Conservation (phyloP, 2,329 filamentous ascomycete species). For the Talaromyces sp. region DNA sequence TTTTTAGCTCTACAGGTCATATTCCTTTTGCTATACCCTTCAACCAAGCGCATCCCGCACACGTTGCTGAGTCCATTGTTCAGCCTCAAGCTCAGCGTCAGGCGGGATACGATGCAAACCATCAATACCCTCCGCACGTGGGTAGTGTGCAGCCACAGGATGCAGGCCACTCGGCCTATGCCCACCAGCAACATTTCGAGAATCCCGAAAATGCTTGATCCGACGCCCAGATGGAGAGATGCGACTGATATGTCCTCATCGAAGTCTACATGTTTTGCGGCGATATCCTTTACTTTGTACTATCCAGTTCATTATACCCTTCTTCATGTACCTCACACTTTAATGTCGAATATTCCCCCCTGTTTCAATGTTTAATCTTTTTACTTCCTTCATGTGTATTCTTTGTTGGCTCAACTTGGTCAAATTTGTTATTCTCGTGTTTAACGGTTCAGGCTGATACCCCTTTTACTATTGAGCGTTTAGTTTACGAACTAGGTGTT, state of each 20-base stretch:
- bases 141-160: not conserved
- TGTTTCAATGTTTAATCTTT: not conserved
- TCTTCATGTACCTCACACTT: not conserved
- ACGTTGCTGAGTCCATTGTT: not conserved
- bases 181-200: not conserved
- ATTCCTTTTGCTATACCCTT: conserved; percentile 39
- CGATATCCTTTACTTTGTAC: not conserved
- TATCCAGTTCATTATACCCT: not conserved
- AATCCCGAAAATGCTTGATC: not conserved
- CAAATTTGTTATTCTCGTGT: not conserved
- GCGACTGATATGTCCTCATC: not conserved
- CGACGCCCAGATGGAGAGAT: not conserved
- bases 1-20: conserved; percentile 46
- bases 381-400: not conserved
- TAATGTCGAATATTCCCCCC: not conserved
- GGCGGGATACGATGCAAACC: not conserved
- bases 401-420: not conserved
- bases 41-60: not conserved
- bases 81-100: not conserved
- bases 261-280: not conserved
- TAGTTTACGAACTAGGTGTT: not conserved
- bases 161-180: not conserved
- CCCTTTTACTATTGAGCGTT: conserved; percentile 7
- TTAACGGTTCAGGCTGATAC: conserved; percentile 10
- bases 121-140: not conserved